Base-by-base conservation (phyloP, 768 basidiomycete species). In the Boletus patriciae region DNA sequence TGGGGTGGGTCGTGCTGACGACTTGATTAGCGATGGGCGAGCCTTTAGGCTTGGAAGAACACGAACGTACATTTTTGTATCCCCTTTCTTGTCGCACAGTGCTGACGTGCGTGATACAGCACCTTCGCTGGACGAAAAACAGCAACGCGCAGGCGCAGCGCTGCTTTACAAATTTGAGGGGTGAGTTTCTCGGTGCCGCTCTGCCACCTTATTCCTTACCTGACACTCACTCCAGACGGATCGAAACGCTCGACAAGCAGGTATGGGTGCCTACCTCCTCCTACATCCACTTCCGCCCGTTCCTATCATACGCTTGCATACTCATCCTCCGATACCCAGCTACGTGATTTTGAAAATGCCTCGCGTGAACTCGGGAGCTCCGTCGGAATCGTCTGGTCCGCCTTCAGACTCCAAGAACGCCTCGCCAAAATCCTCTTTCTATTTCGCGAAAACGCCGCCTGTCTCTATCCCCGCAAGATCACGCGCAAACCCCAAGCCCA, bases 301-400 rank as follows among this genome's bases (percentile, higher is more conserved):
- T 21, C 27, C 15, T 16, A 4, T 29, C 15, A 12, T 19, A 27
- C n/a, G 16, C n/a, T 18, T 18, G 18, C n/a, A n/a, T 40, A 5
- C 43, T 51, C 43, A 58, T 27, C 13, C 8, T 29, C 18, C 15
- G 6, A 19, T 5, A 11, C n/a, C 9, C 40, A 81, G 78, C 75
- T 83, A n/a, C 74, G 80, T 9, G 80, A 80, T 63, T 83, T 83
- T 50, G 77, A 79, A 44, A 82, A 81, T 21, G 77, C 82, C 3
- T 79, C 80, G 10, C 79, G 80, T 11, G 80, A 82, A 58, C 69
- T 83, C 0, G 82, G 83, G 9, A 79, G 79, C 36, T 82, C 81
- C 0, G 80, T 82, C 42, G 81, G 82, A 1, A 80, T 83, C 29
- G 69, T 83, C 12, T 83, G 76, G 18, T 83, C 83, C 9, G 75